Evolutionary conservation across 169 alveolate genomes (phyloP).

Genomic region (Plasmodium coatneyi): DNA sequence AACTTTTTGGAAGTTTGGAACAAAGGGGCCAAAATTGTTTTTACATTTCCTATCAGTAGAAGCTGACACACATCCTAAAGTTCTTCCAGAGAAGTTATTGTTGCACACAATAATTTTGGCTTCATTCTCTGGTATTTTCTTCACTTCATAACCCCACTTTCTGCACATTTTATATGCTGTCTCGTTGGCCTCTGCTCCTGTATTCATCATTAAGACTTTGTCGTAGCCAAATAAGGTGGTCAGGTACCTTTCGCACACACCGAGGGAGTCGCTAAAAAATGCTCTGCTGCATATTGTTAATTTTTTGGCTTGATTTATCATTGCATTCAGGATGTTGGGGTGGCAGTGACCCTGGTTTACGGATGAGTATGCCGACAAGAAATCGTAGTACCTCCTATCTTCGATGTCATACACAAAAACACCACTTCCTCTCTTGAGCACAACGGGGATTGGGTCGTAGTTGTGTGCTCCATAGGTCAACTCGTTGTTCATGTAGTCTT

Average conservation of each 20-base stretch:
- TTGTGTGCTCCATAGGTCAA: conserved; percentile 89
- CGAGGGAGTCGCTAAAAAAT: conserved; percentile 89
- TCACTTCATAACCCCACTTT: conserved; percentile 95
- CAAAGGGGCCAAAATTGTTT: conserved; percentile 89
- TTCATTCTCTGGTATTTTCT: conserved; percentile 88
- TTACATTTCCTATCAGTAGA: conserved; percentile 91
- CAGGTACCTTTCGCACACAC: conserved; percentile 85
- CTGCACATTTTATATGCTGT: conserved; percentile 93
- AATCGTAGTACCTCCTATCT: conserved; percentile 92
- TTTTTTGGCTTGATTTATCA: conserved; percentile 88
- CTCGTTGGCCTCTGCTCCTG: conserved; percentile 95
- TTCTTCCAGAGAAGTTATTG: conserved; percentile 93
- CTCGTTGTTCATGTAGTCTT: conserved; percentile 79
- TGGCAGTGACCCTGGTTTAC: conserved; percentile 94
- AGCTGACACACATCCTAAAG: conserved; percentile 92
- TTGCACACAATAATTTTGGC: conserved; percentile 90
- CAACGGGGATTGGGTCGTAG: conserved; percentile 93
- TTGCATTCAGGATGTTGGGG: conserved; percentile 90
- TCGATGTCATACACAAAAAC: conserved; percentile 80
- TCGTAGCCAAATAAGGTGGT: conserved; percentile 89
- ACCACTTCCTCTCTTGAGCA: conserved; percentile 88
- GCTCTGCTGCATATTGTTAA: conserved; percentile 92
- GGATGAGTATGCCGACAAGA: conserved; percentile 91
- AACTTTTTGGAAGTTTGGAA: conserved; percentile 78
- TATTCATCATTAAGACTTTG: conserved; percentile 92